These are phyloP conservation scores for Coniochaeta ligniaria DNA, from an alignment of 2,329 filamentous ascomycete genomes.

Conservation along the genomic window DNA sequence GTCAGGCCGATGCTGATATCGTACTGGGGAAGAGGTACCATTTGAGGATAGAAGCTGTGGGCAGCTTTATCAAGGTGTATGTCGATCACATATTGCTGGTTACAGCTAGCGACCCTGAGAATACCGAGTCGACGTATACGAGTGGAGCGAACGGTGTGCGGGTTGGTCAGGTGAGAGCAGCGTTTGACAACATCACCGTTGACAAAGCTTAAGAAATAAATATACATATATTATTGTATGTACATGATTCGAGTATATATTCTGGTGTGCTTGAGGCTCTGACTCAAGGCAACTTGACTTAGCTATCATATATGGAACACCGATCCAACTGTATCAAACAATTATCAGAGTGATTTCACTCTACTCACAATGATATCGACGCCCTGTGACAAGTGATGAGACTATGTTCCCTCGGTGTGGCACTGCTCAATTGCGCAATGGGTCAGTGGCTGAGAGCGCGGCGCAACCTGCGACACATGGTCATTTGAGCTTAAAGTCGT, in stretches of 20 bases:
- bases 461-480: too few relatives aligned
- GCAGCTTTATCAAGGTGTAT: constrained; percentile 18
- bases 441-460: too few relatives aligned
- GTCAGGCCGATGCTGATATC: constrained; percentile 1
- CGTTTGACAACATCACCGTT: constrained; percentile 20
- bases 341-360: too few relatives aligned
- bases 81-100: constrained; percentile 17
- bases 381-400: too few relatives aligned
- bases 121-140: constrained; percentile 6
- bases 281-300: too few relatives aligned
- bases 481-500: neutral
- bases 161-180: constrained; percentile 10
- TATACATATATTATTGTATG: neutral
- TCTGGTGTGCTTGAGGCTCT: neutral
- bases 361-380: too few relatives aligned
- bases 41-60: constrained; percentile 17
- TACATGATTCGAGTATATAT: neutral
- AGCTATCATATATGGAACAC: too few relatives aligned
- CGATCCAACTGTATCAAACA: too few relatives aligned
- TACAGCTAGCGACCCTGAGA: constrained; percentile 11
- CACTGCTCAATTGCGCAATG: too few relatives aligned
- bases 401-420: too few relatives aligned
- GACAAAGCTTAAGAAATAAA: neutral
- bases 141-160: constrained; percentile 16
- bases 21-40: constrained; percentile 9